A percentile compares a stretch with the other conserved stretches of the same genome.
phyloP scores from a whole-genome alignment of 2,329 filamentous ascomycete species.

The Waltergamsia citrina region DNA sequence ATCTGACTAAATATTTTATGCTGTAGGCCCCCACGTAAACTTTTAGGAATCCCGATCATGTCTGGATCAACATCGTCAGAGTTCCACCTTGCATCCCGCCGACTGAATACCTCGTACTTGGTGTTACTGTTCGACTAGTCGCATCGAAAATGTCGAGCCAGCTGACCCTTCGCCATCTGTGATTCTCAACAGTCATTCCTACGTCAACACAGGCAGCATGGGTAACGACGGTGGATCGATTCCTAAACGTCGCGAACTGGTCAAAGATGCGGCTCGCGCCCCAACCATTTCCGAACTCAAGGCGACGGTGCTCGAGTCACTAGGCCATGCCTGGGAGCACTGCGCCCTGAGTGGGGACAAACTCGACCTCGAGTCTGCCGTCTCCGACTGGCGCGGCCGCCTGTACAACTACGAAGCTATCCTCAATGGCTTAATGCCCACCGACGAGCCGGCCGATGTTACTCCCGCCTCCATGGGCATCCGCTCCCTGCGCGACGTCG shows the following conservation, averaged over 20 bases:
- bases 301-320: conserved; percentile 75
- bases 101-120: no score
- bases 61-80: no score
- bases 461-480: conserved; percentile 48
- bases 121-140: no score
- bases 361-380: conserved; percentile 60
- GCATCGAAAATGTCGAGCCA: no score
- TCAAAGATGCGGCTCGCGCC: conserved; percentile 80
- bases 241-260: conserved; percentile 88
- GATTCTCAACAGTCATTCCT: no score
- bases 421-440: conserved; percentile 49
- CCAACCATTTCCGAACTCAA: conserved; percentile 82
- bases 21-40: no score
- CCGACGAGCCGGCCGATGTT: conserved; percentile 45
- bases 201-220: no score
- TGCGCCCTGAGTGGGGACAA: conserved; percentile 78
- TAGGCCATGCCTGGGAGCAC: conserved; percentile 76
- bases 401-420: conserved; percentile 95
- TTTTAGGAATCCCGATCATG: no score
- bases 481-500: conserved; percentile 74
- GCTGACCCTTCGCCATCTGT: no score
- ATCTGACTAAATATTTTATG: no score
- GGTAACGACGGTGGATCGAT: conserved; percentile 98
- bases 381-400: conserved; percentile 74
- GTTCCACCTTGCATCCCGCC: no score